Conservation (phyloP, 2,329 filamentous ascomycete genomes). For the Phialophora expanda region DNA sequence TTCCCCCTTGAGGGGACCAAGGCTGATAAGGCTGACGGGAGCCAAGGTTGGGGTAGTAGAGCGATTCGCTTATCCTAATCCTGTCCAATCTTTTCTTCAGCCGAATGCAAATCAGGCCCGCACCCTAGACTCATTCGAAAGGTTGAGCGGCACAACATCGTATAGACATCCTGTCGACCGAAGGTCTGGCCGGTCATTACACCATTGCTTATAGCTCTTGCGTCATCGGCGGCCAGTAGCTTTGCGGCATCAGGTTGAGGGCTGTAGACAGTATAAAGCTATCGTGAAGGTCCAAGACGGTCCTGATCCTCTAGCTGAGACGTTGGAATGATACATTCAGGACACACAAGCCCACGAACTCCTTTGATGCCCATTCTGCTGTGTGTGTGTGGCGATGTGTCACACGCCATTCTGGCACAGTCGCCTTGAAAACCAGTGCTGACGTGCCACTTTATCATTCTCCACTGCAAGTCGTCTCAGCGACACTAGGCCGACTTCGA, state of each 20-base stretch:
- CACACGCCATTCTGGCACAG: conserved; percentile 1
- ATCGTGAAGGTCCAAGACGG: not conserved
- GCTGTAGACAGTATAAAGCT: not conserved
- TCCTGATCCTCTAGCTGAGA: not conserved
- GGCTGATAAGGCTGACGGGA: not conserved
- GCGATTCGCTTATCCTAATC: not conserved
- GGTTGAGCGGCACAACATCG: not conserved
- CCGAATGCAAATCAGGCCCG: too few species aligned
- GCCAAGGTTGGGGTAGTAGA: not conserved
- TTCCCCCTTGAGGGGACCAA: not conserved
- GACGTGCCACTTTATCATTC: conserved; percentile 3
- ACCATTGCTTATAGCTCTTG: conserved; percentile 15
- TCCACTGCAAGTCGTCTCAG: conserved; percentile 5
- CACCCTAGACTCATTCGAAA: not conserved
- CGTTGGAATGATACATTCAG: not conserved
- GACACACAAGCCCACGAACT: not conserved
- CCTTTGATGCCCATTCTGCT: not conserved
- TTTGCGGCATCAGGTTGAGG: not conserved
- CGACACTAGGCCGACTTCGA: conserved; percentile 1
- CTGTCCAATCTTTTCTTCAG: not conserved
- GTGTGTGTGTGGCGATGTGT: not conserved
- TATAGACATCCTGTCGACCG: not conserved
- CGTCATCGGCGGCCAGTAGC: conserved; percentile 6
- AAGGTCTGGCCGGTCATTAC: not conserved
- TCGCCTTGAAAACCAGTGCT: conserved; percentile 2